A percentile compares a stretch with the other conserved stretches of the same genome.
These are phyloP conservation scores for Sugiyamaella paludigena DNA, from an alignment of 1,139 yeast genomes.

Conservation along the genomic window DNA sequence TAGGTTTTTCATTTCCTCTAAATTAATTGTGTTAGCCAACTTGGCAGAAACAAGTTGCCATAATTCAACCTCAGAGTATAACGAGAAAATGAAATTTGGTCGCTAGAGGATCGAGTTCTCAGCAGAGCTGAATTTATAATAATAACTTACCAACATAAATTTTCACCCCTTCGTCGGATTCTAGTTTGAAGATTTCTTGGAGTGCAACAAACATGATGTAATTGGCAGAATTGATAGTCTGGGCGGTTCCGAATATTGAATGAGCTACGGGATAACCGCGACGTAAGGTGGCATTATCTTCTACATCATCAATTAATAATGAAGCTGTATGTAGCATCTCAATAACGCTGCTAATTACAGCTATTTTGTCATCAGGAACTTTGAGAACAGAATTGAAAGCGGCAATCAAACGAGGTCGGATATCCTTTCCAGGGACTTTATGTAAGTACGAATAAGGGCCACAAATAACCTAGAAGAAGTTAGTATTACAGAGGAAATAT, in stretches of 20 bases:
- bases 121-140: background rate
- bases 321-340: conserved; percentile 65
- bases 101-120: conserved; percentile 5
- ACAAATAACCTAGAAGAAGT: conserved; percentile 32
- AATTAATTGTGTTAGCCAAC: conserved; percentile 41
- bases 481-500: background rate
- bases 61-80: too few species aligned
- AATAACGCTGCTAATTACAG: conserved; percentile 45
- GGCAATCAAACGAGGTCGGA: conserved; percentile 48
- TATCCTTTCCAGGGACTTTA: conserved; percentile 54
- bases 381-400: conserved; percentile 50
- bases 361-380: conserved; percentile 41
- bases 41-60: too few species aligned
- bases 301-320: conserved; percentile 78
- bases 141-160: conserved; percentile 27
- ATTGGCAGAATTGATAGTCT: conserved; percentile 79
- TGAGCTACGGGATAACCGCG: conserved; percentile 82
- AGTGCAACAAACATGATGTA: conserved; percentile 76
- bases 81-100: too few species aligned
- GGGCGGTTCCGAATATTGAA: conserved; percentile 67
- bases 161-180: conserved; percentile 23
- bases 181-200: conserved; percentile 45
- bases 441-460: conserved; percentile 55
- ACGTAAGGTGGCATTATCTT: conserved; percentile 67
- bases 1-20: conserved; percentile 71